These are phyloP conservation scores for Saururus chinensis DNA, from an alignment of 164 flowering plant species.

Conservation along the genomic window DNA sequence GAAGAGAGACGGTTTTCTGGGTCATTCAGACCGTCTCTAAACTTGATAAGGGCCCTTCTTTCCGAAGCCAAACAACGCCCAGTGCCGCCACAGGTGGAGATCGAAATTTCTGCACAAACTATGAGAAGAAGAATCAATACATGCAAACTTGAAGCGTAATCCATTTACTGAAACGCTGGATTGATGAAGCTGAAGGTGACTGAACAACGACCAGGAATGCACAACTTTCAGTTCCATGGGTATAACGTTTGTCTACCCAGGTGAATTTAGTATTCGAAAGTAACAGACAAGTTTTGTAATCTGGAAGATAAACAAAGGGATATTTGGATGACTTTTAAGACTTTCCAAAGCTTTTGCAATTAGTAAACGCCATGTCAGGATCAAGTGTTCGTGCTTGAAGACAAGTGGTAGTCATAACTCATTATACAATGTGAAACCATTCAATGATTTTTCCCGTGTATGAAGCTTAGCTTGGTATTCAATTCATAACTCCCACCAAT, in stretches of 20 bases:
- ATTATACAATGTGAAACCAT: neutral
- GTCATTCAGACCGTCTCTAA: slow-evolving; percentile 3
- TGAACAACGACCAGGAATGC: too few relatives aligned
- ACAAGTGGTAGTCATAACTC: neutral
- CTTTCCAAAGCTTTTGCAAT: too few relatives aligned
- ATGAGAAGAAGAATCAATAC: neutral
- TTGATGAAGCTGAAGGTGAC: neutral
- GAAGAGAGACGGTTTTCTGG: slow-evolving; percentile 6
- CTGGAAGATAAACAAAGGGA: too few relatives aligned
- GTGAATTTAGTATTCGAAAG: too few relatives aligned
- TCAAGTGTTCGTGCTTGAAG: too few relatives aligned
- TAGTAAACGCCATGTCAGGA: too few relatives aligned
- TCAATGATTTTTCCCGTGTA: neutral
- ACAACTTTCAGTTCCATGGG: too few relatives aligned
- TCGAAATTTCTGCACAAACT: neutral
- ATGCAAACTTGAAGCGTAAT: neutral
- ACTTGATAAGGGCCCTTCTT: slow-evolving; percentile 4
- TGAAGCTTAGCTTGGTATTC: neutral
- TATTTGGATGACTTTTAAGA: too few relatives aligned
- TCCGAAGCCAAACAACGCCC: slow-evolving; percentile 1
- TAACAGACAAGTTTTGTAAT: too few relatives aligned
- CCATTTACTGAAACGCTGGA: neutral
- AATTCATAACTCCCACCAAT: neutral
- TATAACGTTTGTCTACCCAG: too few relatives aligned
- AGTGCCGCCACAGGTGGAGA: neutral